Conservation (phyloP, 2,329 filamentous ascomycete genomes). For the Aspergillus ochraceus region DNA sequence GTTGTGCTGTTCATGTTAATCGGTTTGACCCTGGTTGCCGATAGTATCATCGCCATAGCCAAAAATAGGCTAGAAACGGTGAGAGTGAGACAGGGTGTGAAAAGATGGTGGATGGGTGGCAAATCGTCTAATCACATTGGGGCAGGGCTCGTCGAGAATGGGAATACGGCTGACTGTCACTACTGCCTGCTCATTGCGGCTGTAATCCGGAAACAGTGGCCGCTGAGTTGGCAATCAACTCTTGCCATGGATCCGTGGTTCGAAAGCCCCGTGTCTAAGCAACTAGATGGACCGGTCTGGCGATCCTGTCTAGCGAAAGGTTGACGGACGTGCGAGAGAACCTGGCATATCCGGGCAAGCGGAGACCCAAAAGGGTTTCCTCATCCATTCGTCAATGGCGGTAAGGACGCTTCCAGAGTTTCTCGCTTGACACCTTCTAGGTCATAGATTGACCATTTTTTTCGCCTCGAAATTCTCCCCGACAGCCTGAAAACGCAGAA, state of each 20-base stretch:
- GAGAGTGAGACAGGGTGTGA: constrained; percentile 25
- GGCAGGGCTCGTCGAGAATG: constrained; percentile 21
- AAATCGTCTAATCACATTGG: constrained; percentile 27
- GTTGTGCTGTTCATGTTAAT: constrained; percentile 19
- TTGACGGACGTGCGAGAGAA: constrained; percentile 9
- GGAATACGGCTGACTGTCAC: constrained; percentile 16
- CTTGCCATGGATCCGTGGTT: constrained; percentile 26
- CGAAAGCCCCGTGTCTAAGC: constrained; percentile 15
- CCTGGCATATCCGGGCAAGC: constrained; percentile 18
- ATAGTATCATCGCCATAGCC: constrained; percentile 24
- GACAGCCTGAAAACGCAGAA: constrained; percentile 25
- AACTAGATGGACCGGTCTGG: constrained; percentile 21
- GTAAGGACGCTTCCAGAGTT: constrained; percentile 7
- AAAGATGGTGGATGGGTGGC: constrained; percentile 29
- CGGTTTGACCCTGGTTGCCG: constrained; percentile 27
- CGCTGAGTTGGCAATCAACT: constrained; percentile 33
- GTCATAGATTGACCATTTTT: constrained; percentile 19
- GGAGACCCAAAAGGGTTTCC: constrained; percentile 11
- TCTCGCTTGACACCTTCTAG: constrained; percentile 13
- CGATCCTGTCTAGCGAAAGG: constrained; percentile 23
- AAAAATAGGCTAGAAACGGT: constrained; percentile 19
- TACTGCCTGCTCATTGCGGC: constrained; percentile 18
- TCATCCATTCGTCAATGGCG: constrained; percentile 15
- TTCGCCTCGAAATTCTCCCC: constrained; percentile 23
- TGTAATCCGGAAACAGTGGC: constrained; percentile 22